Evolutionary conservation across 2,329 filamentous ascomycete species (phyloP), one percentile per base, ranked within the genome.

Genomic region (Parascedosporium putredinis): DNA sequence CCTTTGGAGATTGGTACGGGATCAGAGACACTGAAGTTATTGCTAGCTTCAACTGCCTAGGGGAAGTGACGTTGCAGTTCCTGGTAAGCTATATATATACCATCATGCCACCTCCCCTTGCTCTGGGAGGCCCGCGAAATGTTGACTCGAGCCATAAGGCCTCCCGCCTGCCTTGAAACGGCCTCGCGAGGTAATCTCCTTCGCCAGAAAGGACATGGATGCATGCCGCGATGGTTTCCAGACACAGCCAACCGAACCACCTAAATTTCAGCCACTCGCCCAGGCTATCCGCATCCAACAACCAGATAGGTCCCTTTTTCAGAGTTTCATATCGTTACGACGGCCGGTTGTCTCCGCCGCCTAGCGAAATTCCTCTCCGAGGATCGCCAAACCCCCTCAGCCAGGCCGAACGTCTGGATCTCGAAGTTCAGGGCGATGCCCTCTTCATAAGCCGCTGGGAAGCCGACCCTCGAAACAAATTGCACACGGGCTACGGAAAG

Each of bases 301-400:
- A 4, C 46, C 46, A 9, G 46, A 49, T 20, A 16, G 29, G 16
- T 20, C 16, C 34, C 18, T 27, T n/a, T 31, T 14, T 27, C 46
- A 3, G 22, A 10, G 4, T 29, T 49, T 12, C 20, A 25, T 9
- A 25, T 49, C 14, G 24, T 42, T 14, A 49, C 46, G 2, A 49
- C 46, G 3, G 46, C 46, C 23, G 46, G 46, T 24, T 49, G 46
- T n/a, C 46, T 49, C 34, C 33, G 34, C 34, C 46, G 46, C 46
- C 31, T 49, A n/a, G 20, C 46, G 9, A 16, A 23, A 33, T 49
- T 49, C 23, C 34, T 49, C 20, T 27, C 16, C 46, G 14, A 22
- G 34, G 10, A 42, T 10, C 38, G 38, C 38, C 8, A 8, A 5
- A n/a, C n/a, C n/a, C n/a, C n/a, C 6, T 8, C 34, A 22, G 18